A percentile compares a stretch with the other conserved stretches of the same genome.
Conservation (phyloP, 306 rosid genomes). For the Argentina anserina region DNA sequence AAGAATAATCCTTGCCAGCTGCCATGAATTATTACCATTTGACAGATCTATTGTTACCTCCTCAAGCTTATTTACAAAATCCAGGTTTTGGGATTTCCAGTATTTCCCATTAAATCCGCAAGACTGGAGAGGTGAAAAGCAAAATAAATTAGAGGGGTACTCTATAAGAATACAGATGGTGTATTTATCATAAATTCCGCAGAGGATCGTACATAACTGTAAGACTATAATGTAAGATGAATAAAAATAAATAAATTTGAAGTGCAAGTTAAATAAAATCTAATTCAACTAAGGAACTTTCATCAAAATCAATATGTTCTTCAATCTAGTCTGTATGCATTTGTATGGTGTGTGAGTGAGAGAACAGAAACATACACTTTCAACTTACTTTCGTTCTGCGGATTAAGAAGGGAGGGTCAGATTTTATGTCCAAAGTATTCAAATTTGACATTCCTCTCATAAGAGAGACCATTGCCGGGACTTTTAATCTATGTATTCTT, state of each 20-base stretch:
- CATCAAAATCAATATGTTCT: neutral
- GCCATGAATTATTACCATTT: neutral
- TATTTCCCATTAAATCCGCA: neutral
- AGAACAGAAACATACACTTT: neutral
- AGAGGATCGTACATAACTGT: neutral
- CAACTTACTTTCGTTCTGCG: neutral
- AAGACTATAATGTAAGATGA: neutral
- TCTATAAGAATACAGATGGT: neutral
- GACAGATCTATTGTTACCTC: neutral
- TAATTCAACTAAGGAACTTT: neutral
- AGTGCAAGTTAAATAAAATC: too few relatives aligned
- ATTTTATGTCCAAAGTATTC: neutral
- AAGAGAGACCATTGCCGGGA: slow-evolving; percentile 1
- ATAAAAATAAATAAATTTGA: too few relatives aligned
- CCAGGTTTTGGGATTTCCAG: slow-evolving; percentile 5
- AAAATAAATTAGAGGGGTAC: neutral
- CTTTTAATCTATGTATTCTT: neutral
- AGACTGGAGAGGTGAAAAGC: neutral
- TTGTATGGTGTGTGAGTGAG: neutral
- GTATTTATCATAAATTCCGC: neutral
- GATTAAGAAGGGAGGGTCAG: neutral
- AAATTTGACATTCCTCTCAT: neutral
- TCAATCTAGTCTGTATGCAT: neutral
- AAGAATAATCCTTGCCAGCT: neutral
- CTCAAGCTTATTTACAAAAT: neutral